Evolutionary conservation across 768 basidiomycete genomes (phyloP), one percentile per base, ranked within the genome.

Genomic region (Mycena chlorophos): DNA sequence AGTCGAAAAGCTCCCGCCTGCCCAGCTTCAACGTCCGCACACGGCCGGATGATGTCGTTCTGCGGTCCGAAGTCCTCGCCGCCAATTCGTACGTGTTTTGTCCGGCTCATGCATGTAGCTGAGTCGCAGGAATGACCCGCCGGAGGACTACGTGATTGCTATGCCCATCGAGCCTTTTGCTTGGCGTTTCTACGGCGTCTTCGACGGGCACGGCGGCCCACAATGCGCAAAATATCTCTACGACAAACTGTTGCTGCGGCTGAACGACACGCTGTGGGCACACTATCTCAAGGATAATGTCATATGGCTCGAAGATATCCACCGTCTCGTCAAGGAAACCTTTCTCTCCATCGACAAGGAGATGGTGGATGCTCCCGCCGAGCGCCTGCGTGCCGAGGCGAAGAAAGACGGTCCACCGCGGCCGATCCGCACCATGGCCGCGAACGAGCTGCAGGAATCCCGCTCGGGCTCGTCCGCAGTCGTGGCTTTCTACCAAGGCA

Each of bases 401-500:
- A 38, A 31, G 4, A 25, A 31, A 10, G 43, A 28, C 1, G 17
- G 49, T 22, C 50, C 46, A 30, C 16, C 42, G 50, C 27, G 50
- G 31, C 22, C 54, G 28, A 68, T 73, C 1, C 65, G 64, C 25
- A 53, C 57, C 27, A 63, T 63, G 3, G 71, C 68, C 1, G 58
- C 66, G 23, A 59, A 65, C 3, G 28, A 71, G 12, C 69, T 77
- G 8, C 63, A 65, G 5, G 65, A 65, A 10, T 74, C 74, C 0
- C 63, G 69, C 20, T 55, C 73, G 4, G 76, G 76, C n/a, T 72
- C 76, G 2, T 78, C 75, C 57, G 78, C 78, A 0, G 54, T 79
- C 14, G 60, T 80, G 29, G 70, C 71, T 2, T 65, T 80, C 52
- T 81, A 74, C 62, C 75, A 81, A 52, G 66, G 65, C 6, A 64